phyloP scores from a whole-genome alignment of 331 rosid genomes.

The Spiraea crenata region DNA sequence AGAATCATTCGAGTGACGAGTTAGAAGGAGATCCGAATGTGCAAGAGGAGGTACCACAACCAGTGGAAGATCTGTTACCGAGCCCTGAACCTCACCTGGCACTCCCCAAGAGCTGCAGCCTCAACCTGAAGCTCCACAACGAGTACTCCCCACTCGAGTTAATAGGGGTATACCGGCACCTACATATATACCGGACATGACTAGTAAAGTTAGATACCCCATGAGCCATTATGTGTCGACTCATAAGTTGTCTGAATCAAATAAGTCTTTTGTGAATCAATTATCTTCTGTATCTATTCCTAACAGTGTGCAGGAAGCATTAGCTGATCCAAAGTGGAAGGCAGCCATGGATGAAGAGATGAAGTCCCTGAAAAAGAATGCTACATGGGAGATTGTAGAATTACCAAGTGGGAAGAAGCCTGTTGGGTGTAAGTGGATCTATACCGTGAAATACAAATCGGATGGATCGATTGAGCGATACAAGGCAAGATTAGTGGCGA shows the following conservation, averaged over 20 bases:
- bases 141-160: too few relatives aligned
- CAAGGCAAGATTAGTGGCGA: neutral
- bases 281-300: neutral
- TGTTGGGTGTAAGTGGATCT: neutral
- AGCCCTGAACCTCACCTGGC: too few relatives aligned
- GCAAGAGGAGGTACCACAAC: too few relatives aligned
- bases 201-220: neutral
- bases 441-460: too few relatives aligned
- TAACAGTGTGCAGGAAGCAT: neutral
- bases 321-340: neutral
- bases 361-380: neutral
- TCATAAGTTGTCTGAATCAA: neutral
- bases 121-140: too few relatives aligned
- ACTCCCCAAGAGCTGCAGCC: too few relatives aligned
- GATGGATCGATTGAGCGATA: too few relatives aligned
- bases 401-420: neutral
- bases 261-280: neutral
- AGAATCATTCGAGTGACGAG: too few relatives aligned
- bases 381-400: neutral
- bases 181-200: too few relatives aligned
- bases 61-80: too few relatives aligned
- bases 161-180: too few relatives aligned
- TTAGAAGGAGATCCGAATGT: too few relatives aligned
- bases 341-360: neutral
- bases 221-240: neutral